Base-by-base conservation (phyloP, 1,284 basidiomycete genomes). In the Pseudozyma flocculosa region DNA sequence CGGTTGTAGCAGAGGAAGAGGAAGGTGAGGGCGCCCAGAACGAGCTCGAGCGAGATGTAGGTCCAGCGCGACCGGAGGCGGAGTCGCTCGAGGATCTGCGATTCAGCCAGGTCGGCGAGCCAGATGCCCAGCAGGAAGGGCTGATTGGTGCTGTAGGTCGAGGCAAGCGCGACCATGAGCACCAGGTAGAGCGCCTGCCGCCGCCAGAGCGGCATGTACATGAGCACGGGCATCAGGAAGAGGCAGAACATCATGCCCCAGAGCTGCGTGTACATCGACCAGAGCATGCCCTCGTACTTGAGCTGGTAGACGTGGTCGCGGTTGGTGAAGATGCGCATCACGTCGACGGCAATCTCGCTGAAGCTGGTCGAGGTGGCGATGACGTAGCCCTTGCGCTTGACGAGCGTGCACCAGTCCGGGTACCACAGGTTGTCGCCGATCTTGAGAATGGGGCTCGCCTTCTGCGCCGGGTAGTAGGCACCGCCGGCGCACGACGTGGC, bases 201-300 rank as follows among this genome's bases (percentile, higher is more conserved):
- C 8, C 79, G 74, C 44, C 73, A 72, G 40, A 62, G 55, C 10
- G 68, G 62, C 21, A 80, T 55, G 45, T 75, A 73, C 39, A 79
- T 78, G 40, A 79, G 66, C 39, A 75, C 73, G 13, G 75, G 76
- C 54, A 77, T 72, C 38, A 80, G 67, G 67, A 80, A 78, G 48
- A 79, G 76, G 49, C 79, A 78, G 47, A 78, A 70, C 41, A 79
- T 72, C 49, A 78, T 79, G 14, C 79, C 79, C 79, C 79, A 80
- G 48, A 80, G 75, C 62, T 80, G 79, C 41, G 79, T 77, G 56
- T 79, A 79, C 4, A 79, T 80, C 15, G 79, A 75, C 79, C 79
- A 80, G 5, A 80, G 69, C 44, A 78, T 78, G 39, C 78, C 78
- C n/a, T 76, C 76, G 41, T 75, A 66, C 44, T 66, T 67, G 46